phyloP scores from a whole-genome alignment of 2,329 filamentous ascomycete species.

The Fusarium graminum region DNA sequence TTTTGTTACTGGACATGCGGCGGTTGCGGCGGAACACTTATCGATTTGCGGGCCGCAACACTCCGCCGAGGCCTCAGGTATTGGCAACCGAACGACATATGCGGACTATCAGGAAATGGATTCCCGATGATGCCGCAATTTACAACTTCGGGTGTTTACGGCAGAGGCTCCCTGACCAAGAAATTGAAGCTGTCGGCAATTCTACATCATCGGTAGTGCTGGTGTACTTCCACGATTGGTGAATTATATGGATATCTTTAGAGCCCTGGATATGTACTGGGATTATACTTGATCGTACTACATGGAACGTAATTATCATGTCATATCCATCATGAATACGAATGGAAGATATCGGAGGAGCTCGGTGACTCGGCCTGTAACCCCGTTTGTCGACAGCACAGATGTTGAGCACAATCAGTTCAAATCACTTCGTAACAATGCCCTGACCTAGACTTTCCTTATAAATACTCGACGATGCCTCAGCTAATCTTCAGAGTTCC shows the following conservation, averaged over 20 bases:
- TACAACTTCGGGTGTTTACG: not conserved
- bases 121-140: slow-evolving; percentile 2
- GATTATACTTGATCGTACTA: not conserved
- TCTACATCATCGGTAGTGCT: not conserved
- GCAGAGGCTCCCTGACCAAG: not conserved
- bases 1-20: not conserved
- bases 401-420: not conserved
- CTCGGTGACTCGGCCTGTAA: slow-evolving; percentile 15
- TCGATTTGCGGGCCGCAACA: slow-evolving; percentile 25
- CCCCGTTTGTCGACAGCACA: not conserved
- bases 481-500: too few relatives aligned
- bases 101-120: slow-evolving; percentile 27
- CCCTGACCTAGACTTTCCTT: fast-evolving
- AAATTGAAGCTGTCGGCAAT: not conserved
- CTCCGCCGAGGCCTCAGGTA: slow-evolving; percentile 20
- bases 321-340: slow-evolving; percentile 21
- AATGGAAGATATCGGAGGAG: slow-evolving; percentile 6
- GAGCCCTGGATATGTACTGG: not conserved
- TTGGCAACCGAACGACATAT: not conserved
- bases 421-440: not conserved
- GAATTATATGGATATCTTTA: too few relatives aligned
- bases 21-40: slow-evolving; percentile 13
- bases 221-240: not conserved
- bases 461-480: slow-evolving; percentile 16
- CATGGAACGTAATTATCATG: not conserved